Base-by-base conservation (phyloP, 352 stramenopile genomes). In the Saprolegnia parasitica region DNA sequence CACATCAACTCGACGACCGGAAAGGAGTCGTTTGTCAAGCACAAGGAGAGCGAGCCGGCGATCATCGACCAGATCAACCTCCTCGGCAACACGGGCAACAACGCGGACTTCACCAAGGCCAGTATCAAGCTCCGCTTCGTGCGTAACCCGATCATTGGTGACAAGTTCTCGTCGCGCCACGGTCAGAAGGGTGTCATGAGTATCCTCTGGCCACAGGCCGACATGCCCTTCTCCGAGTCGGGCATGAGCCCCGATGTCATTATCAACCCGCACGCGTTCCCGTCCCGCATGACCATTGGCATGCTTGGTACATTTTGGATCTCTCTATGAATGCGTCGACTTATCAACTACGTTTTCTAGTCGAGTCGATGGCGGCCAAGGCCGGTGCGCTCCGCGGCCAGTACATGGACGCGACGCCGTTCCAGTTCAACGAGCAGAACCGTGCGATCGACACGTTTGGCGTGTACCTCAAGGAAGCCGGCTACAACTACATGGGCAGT, bases 321-420 rank as follows among this genome's bases (percentile, higher is more conserved):
- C n/a, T n/a, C n/a, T n/a, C n/a, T n/a, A n/a, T n/a, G n/a, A n/a
- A n/a, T n/a, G n/a, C n/a, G n/a, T n/a, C n/a, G n/a, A n/a, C n/a
- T n/a, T n/a, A n/a, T n/a, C n/a, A n/a, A n/a, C n/a, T n/a, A n/a
- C n/a, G n/a, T n/a, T 60, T 3, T 60, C 13, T 60, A 60, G 97
- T 99, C 58, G 98, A 99, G 79, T 99, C 91, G 55, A 99, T 99
- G 97, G 97, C 97, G 32, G 98, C 97, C 32, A 99, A 99, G 81
- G 89, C 93, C 13, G 98, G 97, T n/a, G 96, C 98, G 23, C 79
- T 99, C 67, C 97, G 99, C 78, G 98, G 97, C 67, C 95, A 94
- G 67, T 92, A 91, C 75, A 97, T 99, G 88, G 97, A 99, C 83
- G 88, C 96, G 32, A 99, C 98, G 29, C 98, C 98, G 71, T 99